phyloP scores from a whole-genome alignment of 148 eudicot genomes.

The Chenopodium formosanum region DNA sequence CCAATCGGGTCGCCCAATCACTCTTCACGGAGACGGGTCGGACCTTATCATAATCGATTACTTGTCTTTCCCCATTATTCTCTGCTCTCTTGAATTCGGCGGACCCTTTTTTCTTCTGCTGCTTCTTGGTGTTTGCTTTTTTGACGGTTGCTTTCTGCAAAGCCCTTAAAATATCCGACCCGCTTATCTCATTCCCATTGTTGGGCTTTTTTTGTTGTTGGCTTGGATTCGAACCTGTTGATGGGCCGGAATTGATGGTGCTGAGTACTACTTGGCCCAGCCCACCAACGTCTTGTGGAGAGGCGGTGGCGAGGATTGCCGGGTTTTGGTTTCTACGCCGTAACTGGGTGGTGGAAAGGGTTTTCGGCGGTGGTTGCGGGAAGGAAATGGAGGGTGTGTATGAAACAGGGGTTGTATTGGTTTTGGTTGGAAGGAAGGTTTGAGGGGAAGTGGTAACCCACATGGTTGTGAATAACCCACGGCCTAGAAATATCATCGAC shows the following conservation, averaged over 20 bases:
- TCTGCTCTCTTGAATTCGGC: background rate
- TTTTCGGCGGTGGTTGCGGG: background rate
- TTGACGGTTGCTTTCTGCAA: constrained; percentile 42
- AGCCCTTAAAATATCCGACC: constrained; percentile 50
- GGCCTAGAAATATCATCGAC: background rate
- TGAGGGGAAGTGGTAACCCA: constrained; percentile 21
- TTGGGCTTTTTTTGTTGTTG: background rate
- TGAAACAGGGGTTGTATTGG: background rate
- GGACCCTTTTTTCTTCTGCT: constrained; percentile 12
- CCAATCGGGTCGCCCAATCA: constrained; percentile 53
- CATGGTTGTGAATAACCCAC: constrained; percentile 21
- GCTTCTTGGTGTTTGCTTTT: constrained; percentile 32
- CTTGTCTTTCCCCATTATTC: background rate
- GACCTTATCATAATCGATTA: constrained; percentile 27
- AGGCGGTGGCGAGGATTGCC: constrained; percentile 10
- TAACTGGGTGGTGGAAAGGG: background rate
- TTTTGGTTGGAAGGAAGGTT: background rate
- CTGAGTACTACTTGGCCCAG: constrained; percentile 30
- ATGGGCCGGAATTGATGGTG: constrained; percentile 23
- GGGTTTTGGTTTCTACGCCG: background rate
- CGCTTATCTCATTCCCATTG: constrained; percentile 29
- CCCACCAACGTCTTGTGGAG: constrained; percentile 19
- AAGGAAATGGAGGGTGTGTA: background rate
- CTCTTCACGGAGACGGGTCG: constrained; percentile 40
- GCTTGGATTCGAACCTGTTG: background rate